These are phyloP conservation scores for Viridothelium virens DNA, from an alignment of 495 filamentous ascomycete species.

Conservation along the genomic window DNA sequence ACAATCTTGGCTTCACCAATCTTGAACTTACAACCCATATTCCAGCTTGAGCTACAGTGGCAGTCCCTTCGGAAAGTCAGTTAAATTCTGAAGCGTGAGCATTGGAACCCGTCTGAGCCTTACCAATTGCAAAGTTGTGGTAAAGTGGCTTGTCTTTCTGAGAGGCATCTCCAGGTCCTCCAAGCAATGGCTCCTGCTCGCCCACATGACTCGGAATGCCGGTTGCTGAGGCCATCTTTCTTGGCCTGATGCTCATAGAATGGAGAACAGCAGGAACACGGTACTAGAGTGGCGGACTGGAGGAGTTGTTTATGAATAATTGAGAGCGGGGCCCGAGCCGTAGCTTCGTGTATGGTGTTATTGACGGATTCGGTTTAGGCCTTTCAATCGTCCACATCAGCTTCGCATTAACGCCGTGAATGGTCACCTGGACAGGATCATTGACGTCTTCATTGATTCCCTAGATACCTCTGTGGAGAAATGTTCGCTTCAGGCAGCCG, in stretches of 20 bases:
- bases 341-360: conserved; percentile 5
- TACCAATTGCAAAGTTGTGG: conserved; percentile 72
- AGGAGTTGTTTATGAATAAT: background rate
- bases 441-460: conserved; percentile 5
- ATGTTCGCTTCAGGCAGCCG: background rate
- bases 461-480: background rate
- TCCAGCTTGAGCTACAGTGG: conserved; percentile 57
- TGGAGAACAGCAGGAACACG: background rate
- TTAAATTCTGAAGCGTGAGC: background rate
- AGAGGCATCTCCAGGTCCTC: conserved; percentile 60
- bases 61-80: conserved; percentile 49
- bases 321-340: background rate
- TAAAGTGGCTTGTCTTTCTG: conserved; percentile 58
- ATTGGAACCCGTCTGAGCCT: conserved; percentile 3
- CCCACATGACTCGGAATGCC: conserved; percentile 27
- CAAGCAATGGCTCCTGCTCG: conserved; percentile 74
- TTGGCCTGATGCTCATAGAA: conserved; percentile 2
- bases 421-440: conserved; percentile 7
- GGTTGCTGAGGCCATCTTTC: conserved; percentile 21
- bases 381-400: conserved; percentile 4
- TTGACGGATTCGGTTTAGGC: background rate
- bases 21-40: conserved; percentile 51
- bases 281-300: background rate
- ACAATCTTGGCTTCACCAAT: conserved; percentile 1
- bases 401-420: background rate